Conservation (phyloP, 2,329 filamentous ascomycete species). For the Neonectria hederae region DNA sequence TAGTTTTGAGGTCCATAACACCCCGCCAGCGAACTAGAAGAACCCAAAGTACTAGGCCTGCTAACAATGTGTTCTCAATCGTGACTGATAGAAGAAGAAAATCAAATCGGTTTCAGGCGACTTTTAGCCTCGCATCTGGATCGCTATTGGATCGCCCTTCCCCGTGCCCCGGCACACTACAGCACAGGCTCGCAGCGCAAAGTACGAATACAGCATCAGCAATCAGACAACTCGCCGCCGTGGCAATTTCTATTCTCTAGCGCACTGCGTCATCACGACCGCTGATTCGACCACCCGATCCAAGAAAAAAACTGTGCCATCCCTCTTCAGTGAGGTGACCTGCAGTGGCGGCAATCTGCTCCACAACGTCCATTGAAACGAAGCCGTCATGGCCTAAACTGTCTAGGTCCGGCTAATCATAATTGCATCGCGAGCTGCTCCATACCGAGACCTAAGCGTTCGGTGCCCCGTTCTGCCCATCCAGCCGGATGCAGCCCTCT, state of each 20-base stretch:
- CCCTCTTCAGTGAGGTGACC: conserved; percentile 11
- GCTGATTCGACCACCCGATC: conserved; percentile 16
- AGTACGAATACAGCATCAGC: neutral
- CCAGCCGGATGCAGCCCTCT: conserved; percentile 19
- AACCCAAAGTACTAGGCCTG: neutral
- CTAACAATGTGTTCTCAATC: conserved; percentile 6
- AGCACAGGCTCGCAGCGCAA: neutral
- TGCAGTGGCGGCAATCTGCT: conserved; percentile 16
- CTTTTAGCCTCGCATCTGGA: conserved; percentile 4
- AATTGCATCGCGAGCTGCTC: conserved; percentile 1
- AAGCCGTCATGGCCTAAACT: conserved; percentile 1
- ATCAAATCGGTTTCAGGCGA: neutral
- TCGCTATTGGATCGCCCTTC: conserved; percentile 13
- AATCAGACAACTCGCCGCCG: conserved; percentile 18
- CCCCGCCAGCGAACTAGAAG: conserved; percentile 10
- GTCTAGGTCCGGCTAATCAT: conserved; percentile 7
- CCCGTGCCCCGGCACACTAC: conserved; percentile 4
- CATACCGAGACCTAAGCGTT: conserved; percentile 6
- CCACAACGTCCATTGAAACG: conserved; percentile 14
- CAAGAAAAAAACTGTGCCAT: conserved; percentile 19
- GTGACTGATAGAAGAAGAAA: conserved; percentile 13
- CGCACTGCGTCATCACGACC: conserved; percentile 25
- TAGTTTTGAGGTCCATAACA: neutral
- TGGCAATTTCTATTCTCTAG: conserved; percentile 28
- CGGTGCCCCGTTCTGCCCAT: conserved; percentile 9